Evolutionary conservation across 768 basidiomycete species (phyloP), one percentile per base, ranked within the genome.

Genomic region (Serendipita indica): DNA sequence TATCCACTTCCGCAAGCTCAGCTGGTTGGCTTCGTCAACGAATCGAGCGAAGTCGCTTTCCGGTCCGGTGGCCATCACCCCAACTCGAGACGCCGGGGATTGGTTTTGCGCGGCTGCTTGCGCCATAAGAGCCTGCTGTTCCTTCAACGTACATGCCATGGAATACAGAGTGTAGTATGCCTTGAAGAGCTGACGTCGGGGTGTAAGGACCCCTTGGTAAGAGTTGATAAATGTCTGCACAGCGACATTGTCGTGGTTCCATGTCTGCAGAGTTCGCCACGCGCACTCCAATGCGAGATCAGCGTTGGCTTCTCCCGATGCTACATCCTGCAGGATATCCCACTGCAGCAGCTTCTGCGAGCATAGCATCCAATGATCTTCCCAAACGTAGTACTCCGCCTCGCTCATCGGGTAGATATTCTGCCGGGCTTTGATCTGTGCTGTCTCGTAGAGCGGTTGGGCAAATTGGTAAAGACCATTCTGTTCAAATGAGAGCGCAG

Each of bases 391-490:
- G 69, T 93, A 97, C 69, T 99, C 96, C 1, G 86, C 77, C 69
- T 99, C 96, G 12, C 87, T 85, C 73, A 93, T 98, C 1, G 92
- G 83, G 57, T 96, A 81, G 3, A 79, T 73, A 3, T 90, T 89
- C 2, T 79, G 75, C 45, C 91, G 78, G 5, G 91, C 84, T 69
- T 84, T 88, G 63, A 75, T 82, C 70, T 97, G 93, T 0, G 93
- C 96, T 25, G 74, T 72, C 70, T 99, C 96, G 69, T 99, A 97
- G 37, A 84, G 78, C 61, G 75, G 80, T 35, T 87, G 80, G 0
- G 96, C 92, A 65, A 92, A 84, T 30, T 89, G 86, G 93, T 94
- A 99, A 79, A 97, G 84, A 12, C 96, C 96, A 62, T 87, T 87
- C 69, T 99, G 96, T 70, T 99, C 96, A 64, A 86, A 91, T 2